Percentiles rank a stretch among this genome's conserved stretches.
Conservation (phyloP, 2,329 filamentous ascomycete species). For the Pseudofabraea citricarpa region DNA sequence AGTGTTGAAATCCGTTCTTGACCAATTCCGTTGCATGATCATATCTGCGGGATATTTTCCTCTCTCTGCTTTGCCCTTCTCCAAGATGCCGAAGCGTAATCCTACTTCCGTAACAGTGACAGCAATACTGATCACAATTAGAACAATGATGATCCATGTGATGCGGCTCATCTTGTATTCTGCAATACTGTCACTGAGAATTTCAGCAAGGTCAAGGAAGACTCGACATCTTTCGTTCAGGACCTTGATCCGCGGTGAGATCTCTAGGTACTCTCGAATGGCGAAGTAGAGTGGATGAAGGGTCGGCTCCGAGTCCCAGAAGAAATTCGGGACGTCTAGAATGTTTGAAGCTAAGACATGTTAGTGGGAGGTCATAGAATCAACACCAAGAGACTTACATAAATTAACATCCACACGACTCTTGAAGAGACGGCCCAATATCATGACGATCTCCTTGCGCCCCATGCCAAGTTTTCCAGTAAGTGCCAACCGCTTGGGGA, state of each 20-base stretch:
- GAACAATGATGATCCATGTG: slow-evolving; percentile 96
- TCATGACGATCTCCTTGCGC: slow-evolving; percentile 84
- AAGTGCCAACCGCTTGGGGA: slow-evolving; percentile 82
- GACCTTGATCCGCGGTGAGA: slow-evolving; percentile 91
- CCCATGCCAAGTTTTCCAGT: slow-evolving; percentile 91
- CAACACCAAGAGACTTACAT: slow-evolving; percentile 55
- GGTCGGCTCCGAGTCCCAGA: slow-evolving; percentile 96
- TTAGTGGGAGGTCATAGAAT: slow-evolving; percentile 12
- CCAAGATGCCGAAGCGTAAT: slow-evolving; percentile 74
- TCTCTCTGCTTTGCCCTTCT: slow-evolving; percentile 24
- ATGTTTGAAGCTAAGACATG: slow-evolving; percentile 74
- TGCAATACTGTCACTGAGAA: slow-evolving; percentile 84
- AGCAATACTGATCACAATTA: slow-evolving; percentile 86
- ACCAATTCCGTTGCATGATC: slow-evolving; percentile 17
- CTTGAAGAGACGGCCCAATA: slow-evolving; percentile 86
- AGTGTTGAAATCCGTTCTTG: slow-evolving; percentile 20
- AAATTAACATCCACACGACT: slow-evolving; percentile 95
- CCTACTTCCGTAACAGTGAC: slow-evolving; percentile 89
- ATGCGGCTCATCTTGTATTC: slow-evolving; percentile 94
- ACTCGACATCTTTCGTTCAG: slow-evolving; percentile 96
- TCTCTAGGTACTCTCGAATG: slow-evolving; percentile 95
- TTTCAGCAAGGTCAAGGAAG: slow-evolving; percentile 93
- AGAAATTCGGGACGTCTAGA: slow-evolving; percentile 93
- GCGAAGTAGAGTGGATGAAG: slow-evolving; percentile 91
- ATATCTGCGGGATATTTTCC: neutral